Percentiles rank a stretch among this genome's conserved stretches.
phyloP scores from a whole-genome alignment of 2,329 filamentous ascomycete species.

The Sporothrix pallida region DNA sequence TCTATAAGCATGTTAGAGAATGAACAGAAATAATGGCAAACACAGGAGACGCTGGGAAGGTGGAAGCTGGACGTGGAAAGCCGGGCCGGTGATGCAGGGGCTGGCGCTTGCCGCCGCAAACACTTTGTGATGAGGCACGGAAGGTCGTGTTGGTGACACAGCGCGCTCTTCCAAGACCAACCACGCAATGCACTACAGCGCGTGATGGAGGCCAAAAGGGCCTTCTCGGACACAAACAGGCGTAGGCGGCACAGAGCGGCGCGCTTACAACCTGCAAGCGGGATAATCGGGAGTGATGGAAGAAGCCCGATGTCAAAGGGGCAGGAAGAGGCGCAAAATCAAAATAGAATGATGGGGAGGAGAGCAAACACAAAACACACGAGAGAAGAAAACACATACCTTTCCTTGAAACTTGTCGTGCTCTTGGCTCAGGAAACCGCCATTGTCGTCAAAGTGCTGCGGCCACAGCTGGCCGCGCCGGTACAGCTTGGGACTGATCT shows the following conservation, averaged over 20 bases:
- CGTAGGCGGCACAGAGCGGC: conserved; percentile 16
- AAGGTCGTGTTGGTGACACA: background rate
- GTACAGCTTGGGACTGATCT: conserved; percentile 86
- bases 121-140: background rate
- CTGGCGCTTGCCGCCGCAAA: background rate
- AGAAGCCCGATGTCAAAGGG: background rate
- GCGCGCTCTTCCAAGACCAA: background rate
- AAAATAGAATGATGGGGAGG: background rate
- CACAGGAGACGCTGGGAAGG: background rate
- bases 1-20: conserved; percentile 51
- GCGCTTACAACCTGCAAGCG: conserved; percentile 27
- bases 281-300: background rate
- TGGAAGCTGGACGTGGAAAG: background rate
- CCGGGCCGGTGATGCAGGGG: conserved; percentile 1
- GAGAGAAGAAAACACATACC: conserved; percentile 52
- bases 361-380: background rate
- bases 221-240: background rate
- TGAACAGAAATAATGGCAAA: background rate
- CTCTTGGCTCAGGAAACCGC: conserved; percentile 84
- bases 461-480: conserved; percentile 78
- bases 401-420: conserved; percentile 86
- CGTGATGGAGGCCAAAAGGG: conserved; percentile 3
- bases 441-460: conserved; percentile 82
- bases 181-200: background rate
- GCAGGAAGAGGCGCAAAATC: background rate